Evolutionary conservation across 371 early-diverging fungal species (phyloP), one percentile per base, ranked within the genome.

Genomic region (Cokeromyces recurvatus): DNA sequence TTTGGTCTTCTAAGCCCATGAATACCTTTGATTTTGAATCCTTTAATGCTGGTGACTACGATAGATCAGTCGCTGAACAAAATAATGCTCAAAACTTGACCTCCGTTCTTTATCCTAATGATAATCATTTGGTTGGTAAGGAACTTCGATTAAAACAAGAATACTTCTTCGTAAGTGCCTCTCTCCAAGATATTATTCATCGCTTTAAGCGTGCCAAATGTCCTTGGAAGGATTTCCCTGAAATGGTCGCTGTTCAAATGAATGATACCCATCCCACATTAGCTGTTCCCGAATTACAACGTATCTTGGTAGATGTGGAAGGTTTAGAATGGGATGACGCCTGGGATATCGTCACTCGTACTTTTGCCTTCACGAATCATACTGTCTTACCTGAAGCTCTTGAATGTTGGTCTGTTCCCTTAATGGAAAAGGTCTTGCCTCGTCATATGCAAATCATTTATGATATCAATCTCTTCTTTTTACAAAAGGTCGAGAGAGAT

Each of bases 321-420:
- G 79, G 82, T 49, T 58, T 95, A 38, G 70, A 58, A 23, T 95
- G 95, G 95, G 95, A 94, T 66, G 85, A 81, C 43, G 93, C 95
- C 19, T 95, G 94, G 95, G 79, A 79, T n/a, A 89, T 90, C 55
- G 89, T 87, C 20, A 91, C 87, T 35, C 77, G 73, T 51, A 86
- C 87, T 0, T 94, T 90, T 72, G 91, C 92, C 17, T 94, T 92
- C 62, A 95, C 95, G 66, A 95, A 95, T 75, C 95, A 95, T 72
- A 95, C 95, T 2, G 90, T 95, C 19, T 81, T 95, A 39, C 95
- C 95, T 38, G 95, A 94, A 69, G 95, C 95, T 41, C 78, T 95
- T 71, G 95, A 95, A 72, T 83, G 84, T 54, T 95, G 95, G 95
- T 79, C 93, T 4, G 94, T 93, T 21, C 91, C 92, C 5, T 82